These are phyloP conservation scores for Amphibolis antarctica DNA, from an alignment of 106 monocot genomes.

Conservation along the genomic window DNA sequence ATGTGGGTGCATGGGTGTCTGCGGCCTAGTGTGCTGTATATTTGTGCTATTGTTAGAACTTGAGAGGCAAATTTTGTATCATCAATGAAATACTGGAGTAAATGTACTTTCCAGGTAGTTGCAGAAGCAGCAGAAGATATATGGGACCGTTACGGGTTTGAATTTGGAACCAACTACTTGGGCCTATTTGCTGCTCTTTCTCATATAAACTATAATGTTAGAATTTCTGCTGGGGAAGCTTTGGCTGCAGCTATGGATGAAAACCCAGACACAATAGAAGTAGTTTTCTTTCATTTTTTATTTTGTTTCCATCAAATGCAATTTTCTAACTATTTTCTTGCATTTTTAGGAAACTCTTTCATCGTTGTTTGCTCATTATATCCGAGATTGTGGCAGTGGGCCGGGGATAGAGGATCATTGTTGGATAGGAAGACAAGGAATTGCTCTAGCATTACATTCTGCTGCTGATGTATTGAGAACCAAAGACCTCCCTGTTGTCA, in stretches of 20 bases:
- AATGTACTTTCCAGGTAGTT: constrained; percentile 38
- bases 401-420: constrained; percentile 33
- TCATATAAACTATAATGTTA: constrained; percentile 76
- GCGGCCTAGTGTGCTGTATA: too few relatives aligned
- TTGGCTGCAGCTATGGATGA: constrained; percentile 94
- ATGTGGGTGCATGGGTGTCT: neutral
- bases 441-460: constrained; percentile 87
- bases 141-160: constrained; percentile 92
- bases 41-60: too few relatives aligned
- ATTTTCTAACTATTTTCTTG: neutral
- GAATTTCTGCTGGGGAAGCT: constrained; percentile 79
- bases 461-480: constrained; percentile 80
- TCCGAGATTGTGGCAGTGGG: constrained; percentile 45
- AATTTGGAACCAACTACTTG: constrained; percentile 83
- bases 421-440: constrained; percentile 91
- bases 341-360: constrained; percentile 75
- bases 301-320: neutral
- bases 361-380: constrained; percentile 65
- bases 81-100: too few relatives aligned
- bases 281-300: constrained; percentile 18
- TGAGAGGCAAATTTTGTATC: too few relatives aligned
- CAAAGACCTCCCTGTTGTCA: constrained; percentile 92
- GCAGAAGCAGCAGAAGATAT: constrained; percentile 90
- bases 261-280: constrained; percentile 70
- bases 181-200: constrained; percentile 81